Percentiles rank a stretch among this genome's conserved stretches.
phyloP scores from a whole-genome alignment of 2,329 filamentous ascomycete genomes.

The Emmonsiellopsis sp. region DNA sequence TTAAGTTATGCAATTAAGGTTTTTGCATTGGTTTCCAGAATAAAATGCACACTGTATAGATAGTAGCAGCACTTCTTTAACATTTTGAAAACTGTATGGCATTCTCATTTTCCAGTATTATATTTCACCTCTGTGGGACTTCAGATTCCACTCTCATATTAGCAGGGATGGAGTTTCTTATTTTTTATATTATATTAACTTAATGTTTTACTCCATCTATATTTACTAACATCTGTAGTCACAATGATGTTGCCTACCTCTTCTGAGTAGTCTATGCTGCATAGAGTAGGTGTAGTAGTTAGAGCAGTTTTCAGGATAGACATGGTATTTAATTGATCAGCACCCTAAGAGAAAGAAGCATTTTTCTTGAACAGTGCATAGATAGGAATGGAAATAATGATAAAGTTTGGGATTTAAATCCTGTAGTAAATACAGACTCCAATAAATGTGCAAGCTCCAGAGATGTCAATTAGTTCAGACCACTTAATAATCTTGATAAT shows the following conservation, averaged over 20 bases:
- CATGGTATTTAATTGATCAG: neutral
- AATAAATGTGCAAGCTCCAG: neutral
- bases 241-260: neutral
- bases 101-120: neutral
- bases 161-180: neutral
- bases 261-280: neutral
- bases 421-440: neutral
- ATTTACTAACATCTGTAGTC: neutral
- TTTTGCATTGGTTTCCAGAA: neutral
- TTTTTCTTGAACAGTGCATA: neutral
- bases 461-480: neutral
- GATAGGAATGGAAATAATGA: neutral
- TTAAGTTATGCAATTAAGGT: neutral
- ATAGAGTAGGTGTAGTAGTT: neutral
- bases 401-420: neutral
- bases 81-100: neutral
- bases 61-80: neutral
- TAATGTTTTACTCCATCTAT: neutral
- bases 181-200: neutral
- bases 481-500: neutral
- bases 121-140: neutral
- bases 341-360: neutral
- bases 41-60: neutral
- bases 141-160: neutral
- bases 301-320: neutral